phyloP scores from a whole-genome alignment of 306 rosid species.

The Quercus suber region DNA sequence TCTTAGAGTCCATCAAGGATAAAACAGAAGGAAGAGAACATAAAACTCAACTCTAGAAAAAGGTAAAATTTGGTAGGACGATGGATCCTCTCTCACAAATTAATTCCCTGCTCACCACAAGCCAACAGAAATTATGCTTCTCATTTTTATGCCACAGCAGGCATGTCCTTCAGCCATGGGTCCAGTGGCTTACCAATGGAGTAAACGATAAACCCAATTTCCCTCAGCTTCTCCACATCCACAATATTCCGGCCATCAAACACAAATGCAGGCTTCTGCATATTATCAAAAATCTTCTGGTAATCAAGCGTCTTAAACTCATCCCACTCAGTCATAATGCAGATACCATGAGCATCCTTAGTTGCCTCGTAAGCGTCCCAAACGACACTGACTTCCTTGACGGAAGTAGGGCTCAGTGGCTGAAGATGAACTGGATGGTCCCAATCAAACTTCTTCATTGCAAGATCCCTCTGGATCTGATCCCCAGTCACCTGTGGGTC shows the following conservation, averaged over 20 bases:
- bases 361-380: constrained; percentile 73
- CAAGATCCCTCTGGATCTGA: constrained; percentile 65
- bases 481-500: constrained; percentile 81
- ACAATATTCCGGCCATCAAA: constrained; percentile 73
- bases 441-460: constrained; percentile 90
- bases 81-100: constrained; percentile 25
- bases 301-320: constrained; percentile 73
- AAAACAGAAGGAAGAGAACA: constrained; percentile 10
- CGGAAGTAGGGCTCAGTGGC: constrained; percentile 58
- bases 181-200: constrained; percentile 84
- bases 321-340: constrained; percentile 82
- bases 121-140: constrained; percentile 13
- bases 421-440: constrained; percentile 85
- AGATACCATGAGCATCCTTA: constrained; percentile 71
- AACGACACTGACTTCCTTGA: constrained; percentile 58
- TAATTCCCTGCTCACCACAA: constrained; percentile 9
- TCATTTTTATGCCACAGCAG: constrained; percentile 62
- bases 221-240: constrained; percentile 61
- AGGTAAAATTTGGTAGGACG: constrained; percentile 17
- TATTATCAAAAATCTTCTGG: constrained; percentile 55
- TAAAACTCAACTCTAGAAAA: constrained; percentile 32
- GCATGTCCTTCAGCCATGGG: constrained; percentile 91
- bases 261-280: constrained; percentile 88
- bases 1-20: constrained; percentile 25
- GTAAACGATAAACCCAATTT: constrained; percentile 79